Evolutionary conservation across 768 basidiomycete species (phyloP), one percentile per base, ranked within the genome.

Genomic region (Leccinum boreale): DNA sequence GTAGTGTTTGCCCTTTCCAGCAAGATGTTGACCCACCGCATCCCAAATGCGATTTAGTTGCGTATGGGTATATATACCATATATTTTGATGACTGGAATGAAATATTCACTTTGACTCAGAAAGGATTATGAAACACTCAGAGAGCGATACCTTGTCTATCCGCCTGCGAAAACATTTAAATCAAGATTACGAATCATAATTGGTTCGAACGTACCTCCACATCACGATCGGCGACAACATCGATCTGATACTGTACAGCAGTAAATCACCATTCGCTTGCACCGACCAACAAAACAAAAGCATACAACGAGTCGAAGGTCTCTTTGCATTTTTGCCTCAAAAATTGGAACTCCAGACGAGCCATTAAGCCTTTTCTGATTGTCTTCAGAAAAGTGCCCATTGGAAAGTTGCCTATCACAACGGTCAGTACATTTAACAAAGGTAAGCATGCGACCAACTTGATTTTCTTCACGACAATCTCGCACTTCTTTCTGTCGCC

Each of bases 381-480:
- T 89, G 56, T 85, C 83, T 11, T 77, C 75, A 1, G 87, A 88
- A 63, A 90, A 89, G 56, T 84, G 80, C 0, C 87, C 88, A 3
- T 80, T 78, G 0, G 88, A 90, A 11, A 90, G 76, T 58, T 89
- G 84, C 65, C 88, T 89, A 47, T 29, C 23, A 31, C 9, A 7
- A 35, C 3, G 5, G 36, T 57, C 42, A 58, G 35, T 29, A 51
- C 6, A n/a, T 28, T 10, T 42, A n/a, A 36, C 12, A 26, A 33
- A 23, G 9, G 6, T 8, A 52, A 53, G 36, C 33, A 42, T 9
- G 12, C 5, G 3, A 64, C 78, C 26, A 50, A 86, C 89, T 77
- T 82, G 65, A 90, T 86, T 67, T 89, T 90, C 71, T 86, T 89
- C 39, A 86, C 63, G 26, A 84, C 78, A 46, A 85, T 83, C 14